These are phyloP conservation scores for Cicer cuneatum DNA, from an alignment of 306 rosid species.

Conservation along the genomic window DNA sequence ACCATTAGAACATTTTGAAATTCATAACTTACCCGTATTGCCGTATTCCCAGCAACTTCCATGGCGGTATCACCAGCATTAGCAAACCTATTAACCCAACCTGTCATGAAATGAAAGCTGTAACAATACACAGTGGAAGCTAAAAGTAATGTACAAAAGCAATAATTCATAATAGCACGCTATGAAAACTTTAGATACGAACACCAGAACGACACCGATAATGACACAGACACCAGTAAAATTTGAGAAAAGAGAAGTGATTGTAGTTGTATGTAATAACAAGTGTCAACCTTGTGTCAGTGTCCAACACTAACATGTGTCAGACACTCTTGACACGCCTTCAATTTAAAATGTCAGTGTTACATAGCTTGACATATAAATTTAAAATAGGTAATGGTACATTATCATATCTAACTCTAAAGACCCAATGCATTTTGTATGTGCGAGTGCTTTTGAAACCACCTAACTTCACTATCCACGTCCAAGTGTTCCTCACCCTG, in stretches of 20 bases:
- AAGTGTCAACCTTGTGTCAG: no score
- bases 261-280: no score
- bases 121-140: conserved; percentile 42
- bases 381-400: neutral
- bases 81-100: conserved; percentile 99
- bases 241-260: no score
- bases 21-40: conserved; percentile 69
- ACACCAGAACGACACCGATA: no score
- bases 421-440: neutral
- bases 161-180: neutral
- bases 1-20: conserved; percentile 11
- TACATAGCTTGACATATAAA: neutral
- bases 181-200: no score
- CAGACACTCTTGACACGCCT: no score
- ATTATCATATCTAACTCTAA: conserved; percentile 34
- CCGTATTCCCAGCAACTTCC: conserved; percentile 97
- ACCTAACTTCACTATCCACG: neutral
- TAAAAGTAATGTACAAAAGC: conserved; percentile 23
- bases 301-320: no score
- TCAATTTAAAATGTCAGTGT: no score
- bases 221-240: no score
- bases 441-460: conserved; percentile 11
- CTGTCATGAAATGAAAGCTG: conserved; percentile 56
- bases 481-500: neutral
- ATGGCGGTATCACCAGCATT: conserved; percentile 98